Percentiles rank a stretch among this genome's conserved stretches.
These are phyloP conservation scores for Alloteropsis semialata DNA, from an alignment of 176 grass and related monocot genomes.

Conservation along the genomic window DNA sequence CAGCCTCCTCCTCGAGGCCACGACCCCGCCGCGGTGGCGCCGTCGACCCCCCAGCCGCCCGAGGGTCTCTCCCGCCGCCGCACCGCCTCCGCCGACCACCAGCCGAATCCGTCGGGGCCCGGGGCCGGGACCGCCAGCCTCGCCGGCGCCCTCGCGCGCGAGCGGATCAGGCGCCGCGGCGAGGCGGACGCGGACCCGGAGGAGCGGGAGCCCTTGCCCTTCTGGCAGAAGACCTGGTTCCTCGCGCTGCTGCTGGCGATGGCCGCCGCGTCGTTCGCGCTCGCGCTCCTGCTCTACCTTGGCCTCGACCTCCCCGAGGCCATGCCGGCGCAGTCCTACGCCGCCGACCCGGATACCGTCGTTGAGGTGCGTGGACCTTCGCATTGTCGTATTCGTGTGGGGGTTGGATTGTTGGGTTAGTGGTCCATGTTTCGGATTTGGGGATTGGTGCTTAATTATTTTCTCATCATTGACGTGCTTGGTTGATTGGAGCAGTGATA, in stretches of 20 bases:
- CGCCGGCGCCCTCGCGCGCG: conserved; percentile 29
- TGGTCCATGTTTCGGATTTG: not conserved
- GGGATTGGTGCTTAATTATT: not conserved
- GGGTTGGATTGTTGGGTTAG: not conserved
- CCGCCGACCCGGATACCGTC: conserved; percentile 35
- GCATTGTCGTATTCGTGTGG: not conserved
- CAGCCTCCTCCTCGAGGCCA: not conserved
- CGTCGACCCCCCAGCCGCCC: not conserved
- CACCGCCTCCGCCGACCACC: not conserved
- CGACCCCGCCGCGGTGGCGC: conserved; percentile 56
- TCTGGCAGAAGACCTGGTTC: conserved; percentile 92
- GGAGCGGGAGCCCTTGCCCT: conserved; percentile 24
- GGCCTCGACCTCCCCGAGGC: conserved; percentile 60
- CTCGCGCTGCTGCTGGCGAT: conserved; percentile 61
- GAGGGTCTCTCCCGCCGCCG: conserved; percentile 61
- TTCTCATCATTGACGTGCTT: not conserved
- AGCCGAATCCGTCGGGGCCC: not conserved
- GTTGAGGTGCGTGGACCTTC: conserved; percentile 48
- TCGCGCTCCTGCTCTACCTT: conserved; percentile 70
- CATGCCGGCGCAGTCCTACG: conserved; percentile 44
- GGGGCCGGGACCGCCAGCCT: conserved; percentile 23
- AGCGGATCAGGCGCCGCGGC: conserved; percentile 25
- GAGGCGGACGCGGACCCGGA: not conserved
- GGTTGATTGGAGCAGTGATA: conserved; percentile 10
- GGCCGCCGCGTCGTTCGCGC: conserved; percentile 65